Conservation (phyloP, 1,284 basidiomycete species). For the Nidula niveotomentosa region DNA sequence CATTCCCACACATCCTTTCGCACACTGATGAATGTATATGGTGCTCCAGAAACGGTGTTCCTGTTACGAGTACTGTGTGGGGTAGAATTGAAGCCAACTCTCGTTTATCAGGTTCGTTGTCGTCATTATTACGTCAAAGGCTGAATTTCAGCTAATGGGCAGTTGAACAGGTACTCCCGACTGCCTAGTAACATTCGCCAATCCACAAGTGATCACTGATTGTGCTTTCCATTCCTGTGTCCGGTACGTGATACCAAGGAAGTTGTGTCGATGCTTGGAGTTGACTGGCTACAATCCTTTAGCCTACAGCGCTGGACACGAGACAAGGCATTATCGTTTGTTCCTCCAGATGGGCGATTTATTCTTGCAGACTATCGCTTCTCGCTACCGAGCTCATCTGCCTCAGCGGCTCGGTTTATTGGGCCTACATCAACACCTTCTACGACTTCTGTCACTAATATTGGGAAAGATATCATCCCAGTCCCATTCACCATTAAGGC, state of each 20-base stretch:
- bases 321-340: conserved; percentile 83
- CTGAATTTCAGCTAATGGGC: background rate
- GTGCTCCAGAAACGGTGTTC: conserved; percentile 64
- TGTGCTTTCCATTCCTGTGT: conserved; percentile 92
- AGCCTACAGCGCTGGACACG: conserved; percentile 83
- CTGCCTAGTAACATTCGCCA: conserved; percentile 78
- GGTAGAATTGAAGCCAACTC: conserved; percentile 84
- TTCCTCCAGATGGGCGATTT: conserved; percentile 94
- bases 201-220: conserved; percentile 74
- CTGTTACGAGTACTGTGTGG: conserved; percentile 73
- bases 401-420: conserved; percentile 18
- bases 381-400: conserved; percentile 25
- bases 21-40: background rate
- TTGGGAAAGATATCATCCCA: conserved; percentile 48
- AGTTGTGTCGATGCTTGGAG: background rate
- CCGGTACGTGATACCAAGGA: conserved; percentile 48
- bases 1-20: background rate
- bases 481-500: conserved; percentile 71
- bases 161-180: conserved; percentile 77
- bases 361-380: conserved; percentile 86
- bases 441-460: conserved; percentile 20
- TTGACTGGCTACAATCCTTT: background rate
- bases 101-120: conserved; percentile 67
- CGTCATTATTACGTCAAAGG: background rate
- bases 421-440: conserved; percentile 11